Evolutionary conservation across 1,284 basidiomycete genomes (phyloP), one percentile per base, ranked within the genome.

Genomic region (Hemileia vastatrix): DNA sequence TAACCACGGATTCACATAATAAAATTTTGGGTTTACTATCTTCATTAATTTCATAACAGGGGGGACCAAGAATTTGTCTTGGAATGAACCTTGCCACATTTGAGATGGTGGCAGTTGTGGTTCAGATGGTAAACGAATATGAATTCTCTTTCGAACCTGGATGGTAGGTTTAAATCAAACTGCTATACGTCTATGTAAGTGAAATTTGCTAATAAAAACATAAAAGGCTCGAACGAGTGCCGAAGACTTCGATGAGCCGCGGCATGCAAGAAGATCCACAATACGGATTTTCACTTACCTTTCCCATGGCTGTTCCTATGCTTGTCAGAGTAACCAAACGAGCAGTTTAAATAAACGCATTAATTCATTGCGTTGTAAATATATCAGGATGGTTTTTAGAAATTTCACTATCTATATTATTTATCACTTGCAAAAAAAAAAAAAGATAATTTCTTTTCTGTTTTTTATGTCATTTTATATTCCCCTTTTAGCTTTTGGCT

Each of bases 41-140:
- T n/a, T 8, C n/a, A n/a, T 43, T 8, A 43, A 43, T 8, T 8
- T 8, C 3, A 18, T 9, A 33, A 60, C 33, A 54, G 53, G 53
- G 53, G 1, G 68, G 68, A 0, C 55, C 60, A 15, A 59, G 68
- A 8, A 55, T 67, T 21, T 70, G 63, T 48, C 31, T 67, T 19
- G 52, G 23, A 58, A 61, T 65, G 54, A 61, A 67, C 51, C 57
- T 70, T n/a, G 68, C 69, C 1, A 54, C 51, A 6, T 70, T 63
- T 52, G 68, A 70, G 24, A 64, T 59, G 0, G 54, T 63, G 13
- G 27, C 31, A 2, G 67, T 65, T 1, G 60, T 70, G 11, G 58
- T 65, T 3, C 45, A 67, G 11, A 36, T 69, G 40, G 13, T 59
- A 3, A 33, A 54, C 18, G 40, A 57, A 1, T 70, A 63, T 52